Evolutionary conservation across 306 rosid genomes (phyloP).

Genomic region (Acmispon strigosus): DNA sequence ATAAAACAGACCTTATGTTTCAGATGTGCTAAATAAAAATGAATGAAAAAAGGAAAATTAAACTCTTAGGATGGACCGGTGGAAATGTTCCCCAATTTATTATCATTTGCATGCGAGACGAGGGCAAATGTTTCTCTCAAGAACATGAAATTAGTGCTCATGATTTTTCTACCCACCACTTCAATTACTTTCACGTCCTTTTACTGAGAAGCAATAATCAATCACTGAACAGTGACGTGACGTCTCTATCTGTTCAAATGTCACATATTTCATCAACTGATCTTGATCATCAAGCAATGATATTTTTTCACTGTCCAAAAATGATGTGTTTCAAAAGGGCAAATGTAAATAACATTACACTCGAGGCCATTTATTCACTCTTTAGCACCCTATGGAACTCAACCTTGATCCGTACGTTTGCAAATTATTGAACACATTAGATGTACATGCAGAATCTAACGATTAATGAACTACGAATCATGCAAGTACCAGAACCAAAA

Average conservation of each 20-base stretch:
- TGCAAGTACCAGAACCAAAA: not conserved
- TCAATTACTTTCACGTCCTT: not conserved
- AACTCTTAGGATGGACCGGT: not conserved
- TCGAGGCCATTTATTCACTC: not conserved
- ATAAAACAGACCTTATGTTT: not conserved
- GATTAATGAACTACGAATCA: not conserved
- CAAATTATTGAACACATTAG: constrained; percentile 7
- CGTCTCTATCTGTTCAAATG: not conserved
- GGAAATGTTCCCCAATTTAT: constrained; percentile 1
- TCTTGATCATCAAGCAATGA: not conserved
- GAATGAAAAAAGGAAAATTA: not conserved
- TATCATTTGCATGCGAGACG: not conserved
- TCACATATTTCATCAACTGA: not conserved
- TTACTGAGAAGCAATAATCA: not conserved
- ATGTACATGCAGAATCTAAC: not conserved
- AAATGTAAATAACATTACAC: not conserved
- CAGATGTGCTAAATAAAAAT: not conserved
- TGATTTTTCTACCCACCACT: not conserved
- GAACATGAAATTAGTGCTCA: constrained; percentile 3
- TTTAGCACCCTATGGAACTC: not conserved
- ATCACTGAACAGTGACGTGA: not conserved
- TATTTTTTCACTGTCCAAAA: not conserved
- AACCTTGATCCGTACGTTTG: not conserved
- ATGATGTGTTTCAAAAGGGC: not conserved
- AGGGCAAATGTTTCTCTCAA: not conserved